These are phyloP conservation scores for Saccharomycopsis oosterbeekiorum DNA, from an alignment of 805 yeast genomes.

Conservation along the genomic window DNA sequence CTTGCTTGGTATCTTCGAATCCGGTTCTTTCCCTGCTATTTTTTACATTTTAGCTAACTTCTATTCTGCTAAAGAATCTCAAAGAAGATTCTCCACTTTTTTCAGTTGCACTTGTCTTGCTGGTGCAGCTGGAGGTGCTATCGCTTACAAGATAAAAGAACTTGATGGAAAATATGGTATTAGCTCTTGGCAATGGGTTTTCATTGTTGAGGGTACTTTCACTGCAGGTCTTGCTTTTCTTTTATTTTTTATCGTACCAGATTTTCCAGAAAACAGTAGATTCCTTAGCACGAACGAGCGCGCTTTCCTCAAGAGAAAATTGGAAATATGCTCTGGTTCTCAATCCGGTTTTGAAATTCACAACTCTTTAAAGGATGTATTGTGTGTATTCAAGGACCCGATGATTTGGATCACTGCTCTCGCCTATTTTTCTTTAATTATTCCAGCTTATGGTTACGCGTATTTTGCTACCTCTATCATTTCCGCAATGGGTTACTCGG, in stretches of 20 bases:
- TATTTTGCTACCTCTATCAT: conserved; percentile 64
- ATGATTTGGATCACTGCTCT: conserved; percentile 48
- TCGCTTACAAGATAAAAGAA: conserved; percentile 55
- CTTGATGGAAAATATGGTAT: conserved; percentile 36
- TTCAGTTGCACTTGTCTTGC: conserved; percentile 66
- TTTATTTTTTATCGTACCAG: conserved; percentile 44
- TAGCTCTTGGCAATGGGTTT: conserved; percentile 42
- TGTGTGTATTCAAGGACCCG: conserved; percentile 47
- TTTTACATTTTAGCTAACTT: conserved; percentile 61
- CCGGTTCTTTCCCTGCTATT: conserved; percentile 67
- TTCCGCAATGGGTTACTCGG: conserved; percentile 50
- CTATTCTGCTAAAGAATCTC: conserved; percentile 56
- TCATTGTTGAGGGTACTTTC: conserved; percentile 38
- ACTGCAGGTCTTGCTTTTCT: conserved; percentile 26
- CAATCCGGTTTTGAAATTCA: conserved; percentile 39
- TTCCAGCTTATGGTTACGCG: conserved; percentile 68
- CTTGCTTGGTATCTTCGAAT: conserved; percentile 57
- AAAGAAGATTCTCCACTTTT: conserved; percentile 58
- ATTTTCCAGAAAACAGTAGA: conserved; percentile 62
- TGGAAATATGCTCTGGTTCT: conserved; percentile 41
- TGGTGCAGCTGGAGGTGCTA: conserved; percentile 70
- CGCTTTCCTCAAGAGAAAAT: conserved; percentile 45
- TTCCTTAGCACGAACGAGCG: conserved; percentile 44
- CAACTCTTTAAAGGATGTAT: conserved; percentile 37
- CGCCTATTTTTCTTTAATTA: conserved; percentile 53